Evolutionary conservation across 225 moss, liverwort and hornwort species (phyloP), one percentile per base, ranked within the genome.

Genomic region (Anthoceros angustus): DNA sequence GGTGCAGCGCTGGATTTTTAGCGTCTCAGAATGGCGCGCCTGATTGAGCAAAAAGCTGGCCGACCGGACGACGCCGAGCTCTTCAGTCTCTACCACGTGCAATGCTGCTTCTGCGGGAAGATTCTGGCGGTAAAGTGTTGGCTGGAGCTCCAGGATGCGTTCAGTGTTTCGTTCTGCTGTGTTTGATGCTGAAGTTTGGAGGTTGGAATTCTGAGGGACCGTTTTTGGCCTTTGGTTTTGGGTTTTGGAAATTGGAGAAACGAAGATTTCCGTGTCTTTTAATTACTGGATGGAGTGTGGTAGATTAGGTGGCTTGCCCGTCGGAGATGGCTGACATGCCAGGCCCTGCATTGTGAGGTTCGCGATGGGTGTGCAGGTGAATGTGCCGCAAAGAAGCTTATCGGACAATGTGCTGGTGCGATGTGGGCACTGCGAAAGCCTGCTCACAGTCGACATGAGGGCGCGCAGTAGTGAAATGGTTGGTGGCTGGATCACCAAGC

Each of bases 361-460:
- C n/a, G 55, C 55, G 8, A 18, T 55, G 55, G 46, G 12, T 12
- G 9, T 50, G 55, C 55, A 55, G 55, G 55, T 55, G 55, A 55
- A 55, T n/a, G 55, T 55, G 6, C 55, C 55, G 6, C 55, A 55
- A 8, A 55, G 55, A 23, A 55, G 55, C 55, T 55, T 55, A 55
- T 55, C 55, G n/a, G 55, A 18, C 5, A 55, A 55, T 23, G 55
- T 55, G 55, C 55, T 55, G 4, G 55, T 55, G 55, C 55, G 55
- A 18, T 55, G 55, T 55, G 55, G n/a, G 14, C 55, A 55, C n/a
- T 55, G 55, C 23, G 23, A 18, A 1, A 55, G 14, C 55, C n/a
- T 55, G 14, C 55, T 55, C 55, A 55, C 55, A 18, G 55, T 55
- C 55, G 55, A 55, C 55, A 55, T 55, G 55, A 23, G 18, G 55